Percentiles rank a stretch among this genome's conserved stretches.
phyloP scores from a whole-genome alignment of 2,329 filamentous ascomycete genomes.

The Penicillium sp. region DNA sequence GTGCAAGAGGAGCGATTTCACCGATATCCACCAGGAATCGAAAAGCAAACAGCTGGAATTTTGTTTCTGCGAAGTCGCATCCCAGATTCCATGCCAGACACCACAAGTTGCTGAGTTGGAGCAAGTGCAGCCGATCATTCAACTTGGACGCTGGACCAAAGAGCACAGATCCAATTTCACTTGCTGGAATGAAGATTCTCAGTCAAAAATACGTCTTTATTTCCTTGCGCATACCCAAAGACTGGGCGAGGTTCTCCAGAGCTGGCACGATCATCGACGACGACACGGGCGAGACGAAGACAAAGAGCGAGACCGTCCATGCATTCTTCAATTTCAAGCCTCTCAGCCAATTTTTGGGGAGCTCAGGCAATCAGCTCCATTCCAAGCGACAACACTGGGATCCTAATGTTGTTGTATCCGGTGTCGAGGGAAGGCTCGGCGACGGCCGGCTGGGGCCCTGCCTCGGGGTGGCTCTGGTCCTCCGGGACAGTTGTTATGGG shows the following conservation, averaged over 20 bases:
- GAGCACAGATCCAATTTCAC: conserved; percentile 48
- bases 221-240: conserved; percentile 47
- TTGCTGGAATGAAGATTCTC: conserved; percentile 53
- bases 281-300: conserved; percentile 58
- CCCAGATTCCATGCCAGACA: conserved; percentile 55
- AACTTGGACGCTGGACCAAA: conserved; percentile 51
- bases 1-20: conserved; percentile 51
- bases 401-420: neutral
- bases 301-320: conserved; percentile 49
- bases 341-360: conserved; percentile 9
- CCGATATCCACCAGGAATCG: conserved; percentile 55
- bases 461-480: neutral
- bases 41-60: conserved; percentile 26
- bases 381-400: conserved; percentile 6
- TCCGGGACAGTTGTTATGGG: neutral
- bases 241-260: conserved; percentile 46
- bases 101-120: conserved; percentile 51
- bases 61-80: conserved; percentile 50
- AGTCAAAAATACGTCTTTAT: conserved; percentile 45
- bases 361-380: conserved; percentile 6
- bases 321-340: conserved; percentile 5
- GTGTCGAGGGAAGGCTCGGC: neutral
- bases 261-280: conserved; percentile 55
- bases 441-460: neutral
- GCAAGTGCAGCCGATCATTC: conserved; percentile 49